Conservation (phyloP, 352 stramenopile species). For the Phytophthora cactorum region DNA sequence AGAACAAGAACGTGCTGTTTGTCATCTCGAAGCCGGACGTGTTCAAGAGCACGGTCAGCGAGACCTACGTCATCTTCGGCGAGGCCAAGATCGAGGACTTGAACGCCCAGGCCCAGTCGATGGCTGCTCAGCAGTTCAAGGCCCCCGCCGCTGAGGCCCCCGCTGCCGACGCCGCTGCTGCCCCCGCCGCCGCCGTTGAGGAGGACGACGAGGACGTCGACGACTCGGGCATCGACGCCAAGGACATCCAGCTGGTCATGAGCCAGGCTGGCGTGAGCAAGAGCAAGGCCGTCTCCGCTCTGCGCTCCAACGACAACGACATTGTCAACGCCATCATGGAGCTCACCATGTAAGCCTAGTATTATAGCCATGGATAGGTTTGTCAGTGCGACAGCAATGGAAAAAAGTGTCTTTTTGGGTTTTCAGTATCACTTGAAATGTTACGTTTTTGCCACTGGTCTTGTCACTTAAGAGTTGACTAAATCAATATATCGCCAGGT, state of each 20-base stretch:
- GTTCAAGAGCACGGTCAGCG: constrained; percentile 95
- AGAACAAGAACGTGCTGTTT: constrained; percentile 97
- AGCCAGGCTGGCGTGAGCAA: constrained; percentile 92
- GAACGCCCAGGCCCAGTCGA: constrained; percentile 83
- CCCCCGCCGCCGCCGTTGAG: constrained; percentile 45
- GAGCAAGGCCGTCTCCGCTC: constrained; percentile 95
- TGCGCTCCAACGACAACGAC: constrained; percentile 99
- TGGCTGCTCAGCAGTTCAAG: constrained; percentile 95
- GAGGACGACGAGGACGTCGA: constrained; percentile 94
- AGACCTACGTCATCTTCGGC: constrained; percentile 98
- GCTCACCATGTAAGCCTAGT: constrained; percentile 95
- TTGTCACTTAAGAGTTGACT: neutral
- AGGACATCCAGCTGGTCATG: constrained; percentile 99
- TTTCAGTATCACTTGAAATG: constrained; percentile 11
- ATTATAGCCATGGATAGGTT: constrained; percentile 30
- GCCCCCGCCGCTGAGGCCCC: constrained; percentile 48
- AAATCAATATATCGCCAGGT: neutral
- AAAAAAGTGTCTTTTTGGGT: constrained; percentile 41
- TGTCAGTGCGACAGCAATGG: constrained; percentile 16
- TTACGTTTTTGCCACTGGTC: too few species aligned
- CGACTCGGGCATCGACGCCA: constrained; percentile 96
- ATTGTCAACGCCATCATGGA: constrained; percentile 99
- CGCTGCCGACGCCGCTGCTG: constrained; percentile 71
- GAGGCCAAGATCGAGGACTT: constrained; percentile 99
- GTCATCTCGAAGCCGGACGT: constrained; percentile 98